These are phyloP conservation scores for Colletotrichum costaricense DNA, from an alignment of 2,329 filamentous ascomycete species.

Conservation along the genomic window DNA sequence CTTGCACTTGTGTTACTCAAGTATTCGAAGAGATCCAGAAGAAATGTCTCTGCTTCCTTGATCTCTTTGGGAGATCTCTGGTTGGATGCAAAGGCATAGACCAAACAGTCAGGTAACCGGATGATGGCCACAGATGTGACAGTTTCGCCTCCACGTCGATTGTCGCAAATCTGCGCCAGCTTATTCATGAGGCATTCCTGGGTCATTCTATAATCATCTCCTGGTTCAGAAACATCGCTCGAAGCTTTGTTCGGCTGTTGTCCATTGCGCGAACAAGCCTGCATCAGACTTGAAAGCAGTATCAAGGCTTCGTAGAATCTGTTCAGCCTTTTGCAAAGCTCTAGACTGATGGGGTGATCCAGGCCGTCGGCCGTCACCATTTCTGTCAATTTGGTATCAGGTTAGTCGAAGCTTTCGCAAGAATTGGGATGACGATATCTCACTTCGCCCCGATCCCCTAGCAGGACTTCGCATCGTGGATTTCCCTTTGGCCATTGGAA, in stretches of 20 bases:
- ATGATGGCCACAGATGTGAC: conserved; percentile 46
- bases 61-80: background rate
- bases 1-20: background rate
- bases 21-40: background rate
- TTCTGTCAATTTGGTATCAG: background rate
- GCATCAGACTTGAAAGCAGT: conserved; percentile 40
- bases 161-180: conserved; percentile 46
- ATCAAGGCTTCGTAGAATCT: conserved; percentile 45
- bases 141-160: conserved; percentile 40
- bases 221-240: conserved; percentile 10
- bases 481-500: conserved; percentile 1
- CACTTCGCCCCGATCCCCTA: background rate
- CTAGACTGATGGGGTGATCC: conserved; percentile 3
- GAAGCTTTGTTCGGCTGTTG: background rate
- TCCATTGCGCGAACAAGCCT: conserved; percentile 24
- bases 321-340: conserved; percentile 25
- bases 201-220: conserved; percentile 34
- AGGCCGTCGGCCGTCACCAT: background rate
- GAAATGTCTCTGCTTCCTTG: background rate
- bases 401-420: background rate
- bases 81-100: conserved; percentile 47
- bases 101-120: conserved; percentile 40
- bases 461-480: background rate
- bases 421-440: background rate
- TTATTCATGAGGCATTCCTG: conserved; percentile 46